Base-by-base conservation (phyloP, 1,139 yeast genomes). In the Sugiyamaella neomexicana region DNA sequence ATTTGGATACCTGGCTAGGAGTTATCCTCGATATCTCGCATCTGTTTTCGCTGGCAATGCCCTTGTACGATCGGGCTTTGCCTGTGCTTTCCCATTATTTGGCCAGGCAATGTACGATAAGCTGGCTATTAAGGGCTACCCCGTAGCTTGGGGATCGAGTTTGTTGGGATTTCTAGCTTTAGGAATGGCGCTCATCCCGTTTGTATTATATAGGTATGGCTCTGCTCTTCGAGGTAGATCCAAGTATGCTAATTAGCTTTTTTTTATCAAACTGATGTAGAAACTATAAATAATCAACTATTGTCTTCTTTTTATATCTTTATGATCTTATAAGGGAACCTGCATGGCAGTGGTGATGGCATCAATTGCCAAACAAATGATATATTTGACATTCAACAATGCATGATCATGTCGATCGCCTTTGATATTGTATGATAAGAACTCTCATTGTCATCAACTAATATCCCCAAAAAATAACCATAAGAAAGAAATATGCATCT, bases 21-120 rank as follows among this genome's bases (percentile, higher is more conserved):
- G 88, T 3, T 89, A 83, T 71, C 95, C 95, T 27, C 89, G 95
- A 52, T 76, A 74, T 62, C 67, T 79, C 63, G 86, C 86, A 0
- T 80, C 86, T 4, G 84, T 80, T 2, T 81, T 79, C 65, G 85
- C 85, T 1, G 78, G 81, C 25, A 81, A 81, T 61, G 80, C 76
- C 12, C 70, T 81, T 53, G 74, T 75, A 60, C 73, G 86, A 61
- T 75, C 83, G 1, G 70, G 72, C 1, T 72, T 80, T 65, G 88
- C 84, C 0, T 82, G 82, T 36, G 80, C 79, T 2, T 83, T 83
- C 74, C 88, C 89, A 44, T 69, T 83, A 48, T 82, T 83, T 64
- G 86, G 84, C 3, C 67, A 70, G 47, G 74, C 77, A 1, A 72
- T 83, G 75, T 83, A 75, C 61, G 59, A 67, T 41, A 78, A 79